Base-by-base conservation (phyloP, 192 early-diverging fungal genomes). In the Coemansia sp. region DNA sequence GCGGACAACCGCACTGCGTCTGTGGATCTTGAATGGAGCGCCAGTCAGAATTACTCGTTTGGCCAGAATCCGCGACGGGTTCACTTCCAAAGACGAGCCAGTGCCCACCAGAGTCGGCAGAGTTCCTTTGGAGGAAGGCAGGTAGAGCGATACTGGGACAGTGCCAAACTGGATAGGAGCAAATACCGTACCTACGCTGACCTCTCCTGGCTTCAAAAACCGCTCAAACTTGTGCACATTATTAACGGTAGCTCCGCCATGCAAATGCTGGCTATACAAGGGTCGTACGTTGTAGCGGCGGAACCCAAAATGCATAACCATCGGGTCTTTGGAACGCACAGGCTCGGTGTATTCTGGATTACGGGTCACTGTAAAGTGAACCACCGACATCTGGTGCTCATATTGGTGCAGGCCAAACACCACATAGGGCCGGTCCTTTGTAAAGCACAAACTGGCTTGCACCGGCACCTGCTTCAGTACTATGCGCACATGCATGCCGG, bases 181-280 rank as follows among this genome's bases (percentile, higher is more conserved):
- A 72, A 88, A 98, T 12, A 94, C 80, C n/a, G 89, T 93, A 30
- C 83, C 96, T 3, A 97, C 82, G 21, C 80, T 81, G 9, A 83
- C 78, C 13, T 82, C 65, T 35, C 89, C 91, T 18, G 71, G 79
- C 63, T 87, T 86, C 49, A 95, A 68, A 80, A 96, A 99, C 15
- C 94, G 84, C 70, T 95, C 92, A 68, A 90, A 94, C 81, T 95
- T 96, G 80, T 93, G 89, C 33, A 97, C 94, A 61, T 91, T 88
- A 70, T 99, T 99, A 21, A 83, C 81, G 14, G 86, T 82, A 39
- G 87, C 80, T 30, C 89, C 86, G 53, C 86, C 88, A 10, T 82
- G 83, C 16, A 87, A 82, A 71, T 92, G 84, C 62, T 92, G 87
- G 45, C 93, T 96, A 61, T 91, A 99, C 51, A 97, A 67, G n/a